Evolutionary conservation across 1,284 basidiomycete genomes (phyloP).

Genomic region (Cerioporus squamosus): DNA sequence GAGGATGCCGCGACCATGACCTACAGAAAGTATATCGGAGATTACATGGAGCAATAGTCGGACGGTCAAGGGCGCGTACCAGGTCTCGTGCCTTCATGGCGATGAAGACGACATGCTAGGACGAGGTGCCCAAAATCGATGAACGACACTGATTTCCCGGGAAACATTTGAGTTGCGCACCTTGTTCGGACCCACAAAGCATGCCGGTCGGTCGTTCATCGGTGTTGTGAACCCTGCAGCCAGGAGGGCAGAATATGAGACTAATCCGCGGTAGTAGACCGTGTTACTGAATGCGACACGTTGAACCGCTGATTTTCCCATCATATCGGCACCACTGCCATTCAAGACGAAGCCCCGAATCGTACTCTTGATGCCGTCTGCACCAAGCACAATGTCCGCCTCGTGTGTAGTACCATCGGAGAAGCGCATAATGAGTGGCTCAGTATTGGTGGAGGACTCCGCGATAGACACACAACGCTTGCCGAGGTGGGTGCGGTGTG

Average conservation of each 20-base stretch:
- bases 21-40: background rate
- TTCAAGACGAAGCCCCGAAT: slow-evolving; percentile 43
- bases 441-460: slow-evolving; percentile 24
- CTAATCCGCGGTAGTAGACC: slow-evolving; percentile 49
- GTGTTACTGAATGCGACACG: slow-evolving; percentile 48
- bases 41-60: background rate
- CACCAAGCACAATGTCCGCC: slow-evolving; percentile 56
- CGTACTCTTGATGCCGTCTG: slow-evolving; percentile 55
- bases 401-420: slow-evolving; percentile 49
- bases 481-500: slow-evolving; percentile 48
- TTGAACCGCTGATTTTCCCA: background rate
- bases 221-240: slow-evolving; percentile 46
- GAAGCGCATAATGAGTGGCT: slow-evolving; percentile 43
- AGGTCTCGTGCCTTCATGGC: background rate
- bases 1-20: background rate
- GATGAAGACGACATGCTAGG: slow-evolving; percentile 46
- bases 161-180: slow-evolving; percentile 29
- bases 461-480: slow-evolving; percentile 49
- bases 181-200: slow-evolving; percentile 48
- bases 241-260: slow-evolving; percentile 43
- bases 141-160: background rate
- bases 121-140: slow-evolving; percentile 13
- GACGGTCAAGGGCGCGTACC: background rate
- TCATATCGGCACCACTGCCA: slow-evolving; percentile 16
- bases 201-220: slow-evolving; percentile 39